Evolutionary conservation across 371 early-diverging fungal genomes (phyloP), one percentile per base, ranked within the genome.

Genomic region (Mucor racemosus): DNA sequence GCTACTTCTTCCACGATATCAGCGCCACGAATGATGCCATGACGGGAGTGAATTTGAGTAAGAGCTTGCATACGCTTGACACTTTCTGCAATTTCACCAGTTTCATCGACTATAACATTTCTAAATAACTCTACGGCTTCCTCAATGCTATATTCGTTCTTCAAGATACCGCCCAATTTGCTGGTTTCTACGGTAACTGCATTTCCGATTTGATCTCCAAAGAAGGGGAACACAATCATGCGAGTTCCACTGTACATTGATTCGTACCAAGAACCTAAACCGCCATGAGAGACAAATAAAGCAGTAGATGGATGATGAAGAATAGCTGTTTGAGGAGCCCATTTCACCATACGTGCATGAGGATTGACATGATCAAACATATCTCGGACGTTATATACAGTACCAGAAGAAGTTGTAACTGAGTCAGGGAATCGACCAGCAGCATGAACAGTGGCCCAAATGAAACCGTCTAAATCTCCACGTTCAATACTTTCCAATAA

Each of bases 241-340:
- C 66, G 76, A 15, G 53, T 71, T 15, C 78, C 80, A 48, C 65
- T 35, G 50, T 70, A 74, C 11, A 79, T 46, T 0, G 73, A 71
- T 66, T 84, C 81, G 56, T 67, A 72, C 15, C 74, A 39, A 21
- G 77, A 78, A 9, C 64, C 76, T 11, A 71, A 67, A 34, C 84
- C 84, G 21, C 84, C 65, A 44, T 81, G 81, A 7, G 76, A 69
- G 1, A 84, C 38, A 57, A 81, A 84, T 0, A 78, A 39, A 8
- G 15, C 10, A 9, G 69, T 74, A 0, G 78, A 73, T 15, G 74
- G 64, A 35, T 84, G 81, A 0, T 64, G 38, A n/a, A 83, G 73
- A 40, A 83, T 66, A 33, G 79, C 73, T 35, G 69, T 61, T 39
- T 83, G 84, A 15, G 81, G 84, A 1, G 78, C 74, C 77, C 81